These are phyloP conservation scores for Xylariaceae sp. DNA, from an alignment of 2,329 filamentous ascomycete species.

Conservation along the genomic window DNA sequence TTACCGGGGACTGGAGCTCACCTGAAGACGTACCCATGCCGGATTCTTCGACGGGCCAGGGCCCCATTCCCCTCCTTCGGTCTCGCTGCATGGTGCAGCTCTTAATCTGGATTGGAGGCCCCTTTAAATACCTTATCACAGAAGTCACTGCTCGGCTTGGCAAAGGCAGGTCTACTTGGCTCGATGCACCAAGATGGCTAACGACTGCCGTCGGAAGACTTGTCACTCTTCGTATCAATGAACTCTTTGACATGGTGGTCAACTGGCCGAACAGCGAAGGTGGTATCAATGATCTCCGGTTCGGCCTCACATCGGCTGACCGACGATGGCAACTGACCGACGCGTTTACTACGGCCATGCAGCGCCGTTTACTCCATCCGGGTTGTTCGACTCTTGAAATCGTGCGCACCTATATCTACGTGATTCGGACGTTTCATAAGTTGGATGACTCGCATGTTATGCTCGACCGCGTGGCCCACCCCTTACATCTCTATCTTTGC, in stretches of 20 bases:
- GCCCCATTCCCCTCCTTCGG: slow-evolving; percentile 32
- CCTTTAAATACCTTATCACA: slow-evolving; percentile 59
- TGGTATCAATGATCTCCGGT: slow-evolving; percentile 68
- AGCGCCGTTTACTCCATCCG: slow-evolving; percentile 64
- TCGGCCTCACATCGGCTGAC: slow-evolving; percentile 62
- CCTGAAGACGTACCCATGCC: slow-evolving; percentile 25
- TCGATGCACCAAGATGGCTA: slow-evolving; percentile 63
- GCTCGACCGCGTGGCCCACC: slow-evolving; percentile 66
- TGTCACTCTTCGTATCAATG: slow-evolving; percentile 61
- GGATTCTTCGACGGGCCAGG: slow-evolving; percentile 23
- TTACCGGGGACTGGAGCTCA: slow-evolving; percentile 56
- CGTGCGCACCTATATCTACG: slow-evolving; percentile 69
- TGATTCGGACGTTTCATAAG: slow-evolving; percentile 71
- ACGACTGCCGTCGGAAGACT: slow-evolving; percentile 64
- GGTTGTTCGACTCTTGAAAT: slow-evolving; percentile 73
- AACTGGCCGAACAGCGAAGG: slow-evolving; percentile 67
- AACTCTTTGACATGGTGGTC: slow-evolving; percentile 74
- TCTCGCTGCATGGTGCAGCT: slow-evolving; percentile 56
- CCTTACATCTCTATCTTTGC: slow-evolving; percentile 69
- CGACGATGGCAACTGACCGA: slow-evolving; percentile 65
- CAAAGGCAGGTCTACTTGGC: slow-evolving; percentile 41
- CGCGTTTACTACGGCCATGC: slow-evolving; percentile 61
- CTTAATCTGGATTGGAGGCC: slow-evolving; percentile 61
- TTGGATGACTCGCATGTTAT: slow-evolving; percentile 74
- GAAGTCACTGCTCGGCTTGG: slow-evolving; percentile 52